Evolutionary conservation across 805 yeast genomes (phyloP), one percentile per base, ranked within the genome.

Genomic region (Kregervanrija pseudodelftensis): DNA sequence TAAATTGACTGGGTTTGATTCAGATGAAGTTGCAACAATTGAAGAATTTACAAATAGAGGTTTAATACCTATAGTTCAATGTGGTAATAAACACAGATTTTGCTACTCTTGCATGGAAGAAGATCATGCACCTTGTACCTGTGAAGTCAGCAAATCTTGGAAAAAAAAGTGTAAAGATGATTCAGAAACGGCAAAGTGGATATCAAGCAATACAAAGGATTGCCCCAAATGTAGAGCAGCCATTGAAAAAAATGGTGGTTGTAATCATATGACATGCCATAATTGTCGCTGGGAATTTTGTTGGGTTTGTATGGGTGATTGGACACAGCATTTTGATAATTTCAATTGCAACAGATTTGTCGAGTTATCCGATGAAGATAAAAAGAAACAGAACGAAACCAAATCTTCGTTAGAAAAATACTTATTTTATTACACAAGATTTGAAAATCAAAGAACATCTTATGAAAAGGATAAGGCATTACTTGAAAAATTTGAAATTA

Each of bases 201-300:
- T 93, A 17, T 72, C 79, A 3, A 79, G 84, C 3, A 82, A 91
- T 60, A 88, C 99, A 1, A 82, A 87, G 53, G 76, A 77, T 38
- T 93, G 99, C 62, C 95, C 96, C 0, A 77, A 77, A 56, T 93
- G 99, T 67, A 67, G 68, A 9, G 68, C 88, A 1, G 69, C 79
- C 30, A 93, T 91, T 50, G 97, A 93, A 59, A 89, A 91, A 56
- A 85, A 85, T 59, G 98, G 97, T 16, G 99, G 99, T 0, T 93
- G 99, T 66, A 91, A 91, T 64, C 99, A 93, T 65, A 91, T 93
- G 96, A 74, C 80, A 1, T 93, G 99, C 62, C 69, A 76, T 3
- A 81, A 79, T 47, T 93, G 99, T 62, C 58, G 61, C 11, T 65
- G 77, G 60, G 86, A 90, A 59, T 93, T 89, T 59, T 93, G 99